phyloP scores from a whole-genome alignment of 1,139 yeast genomes.

The Yamadazyma songkhlaensis region DNA sequence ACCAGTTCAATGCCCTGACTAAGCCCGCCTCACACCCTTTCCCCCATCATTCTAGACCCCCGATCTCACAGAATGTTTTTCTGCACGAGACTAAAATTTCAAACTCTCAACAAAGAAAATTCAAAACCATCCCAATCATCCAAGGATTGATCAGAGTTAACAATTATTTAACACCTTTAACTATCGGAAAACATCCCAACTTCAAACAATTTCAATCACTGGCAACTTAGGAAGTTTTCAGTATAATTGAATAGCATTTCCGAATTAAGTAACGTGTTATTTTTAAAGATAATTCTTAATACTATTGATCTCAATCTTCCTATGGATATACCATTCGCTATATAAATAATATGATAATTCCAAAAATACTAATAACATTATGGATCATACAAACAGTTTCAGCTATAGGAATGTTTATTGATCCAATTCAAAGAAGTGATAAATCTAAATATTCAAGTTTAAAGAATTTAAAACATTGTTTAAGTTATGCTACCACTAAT shows the following conservation, averaged over 20 bases:
- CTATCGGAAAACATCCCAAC: too few species aligned
- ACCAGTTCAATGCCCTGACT: too few species aligned
- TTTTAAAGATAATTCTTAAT: too few species aligned
- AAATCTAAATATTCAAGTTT: slow-evolving; percentile 23
- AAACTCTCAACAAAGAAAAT: neutral
- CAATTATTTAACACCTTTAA: too few species aligned
- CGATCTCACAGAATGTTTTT: neutral
- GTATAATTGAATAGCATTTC: too few species aligned
- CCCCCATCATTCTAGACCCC: neutral
- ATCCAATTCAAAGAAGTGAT: slow-evolving; percentile 18
- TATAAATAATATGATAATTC: neutral
- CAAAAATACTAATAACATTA: neutral
- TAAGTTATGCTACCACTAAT: slow-evolving; percentile 36
- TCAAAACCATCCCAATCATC: neutral
- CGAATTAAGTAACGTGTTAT: too few species aligned
- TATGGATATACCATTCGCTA: neutral
- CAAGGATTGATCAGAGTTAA: too few species aligned
- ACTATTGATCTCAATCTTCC: neutral
- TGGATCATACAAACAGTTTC: neutral
- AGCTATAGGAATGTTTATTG: slow-evolving; percentile 14
- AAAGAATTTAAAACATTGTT: slow-evolving; percentile 31
- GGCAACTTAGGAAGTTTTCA: too few species aligned
- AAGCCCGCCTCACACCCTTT: neutral
- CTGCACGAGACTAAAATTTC: slow-evolving; percentile 1
- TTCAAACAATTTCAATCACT: too few species aligned